These are phyloP conservation scores for Debaryomyces hansenii DNA, from an alignment of 805 yeast species.

Conservation along the genomic window DNA sequence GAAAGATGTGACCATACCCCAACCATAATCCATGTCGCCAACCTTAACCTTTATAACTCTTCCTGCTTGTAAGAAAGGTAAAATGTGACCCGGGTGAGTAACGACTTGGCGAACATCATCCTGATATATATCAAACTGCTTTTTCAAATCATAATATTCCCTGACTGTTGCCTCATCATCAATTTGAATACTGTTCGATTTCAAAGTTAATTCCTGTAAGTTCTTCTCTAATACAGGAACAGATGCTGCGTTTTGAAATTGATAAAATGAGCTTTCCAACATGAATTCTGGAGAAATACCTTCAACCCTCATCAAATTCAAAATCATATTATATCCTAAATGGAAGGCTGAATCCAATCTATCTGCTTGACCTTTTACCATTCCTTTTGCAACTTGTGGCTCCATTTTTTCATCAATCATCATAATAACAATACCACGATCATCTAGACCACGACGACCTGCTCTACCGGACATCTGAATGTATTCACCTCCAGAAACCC, in stretches of 20 bases:
- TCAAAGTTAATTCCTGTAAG: conserved; percentile 51
- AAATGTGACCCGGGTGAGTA: conserved; percentile 85
- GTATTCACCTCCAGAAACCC: conserved; percentile 99
- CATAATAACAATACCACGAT: conserved; percentile 98
- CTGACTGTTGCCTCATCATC: conserved; percentile 74
- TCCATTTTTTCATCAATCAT: conserved; percentile 99
- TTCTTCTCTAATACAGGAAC: conserved; percentile 82
- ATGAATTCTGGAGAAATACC: conserved; percentile 98
- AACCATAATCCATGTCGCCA: conserved; percentile 75
- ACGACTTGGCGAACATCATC: conserved; percentile 78
- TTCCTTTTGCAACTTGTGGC: conserved; percentile 97
- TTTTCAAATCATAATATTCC: conserved; percentile 79
- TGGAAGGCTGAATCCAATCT: conserved; percentile 97
- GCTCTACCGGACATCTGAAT: conserved; percentile 99
- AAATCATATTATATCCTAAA: conserved; percentile 94
- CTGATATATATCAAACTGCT: conserved; percentile 68
- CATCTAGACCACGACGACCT: conserved; percentile 99
- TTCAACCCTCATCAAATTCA: conserved; percentile 94
- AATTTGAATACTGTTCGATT: conserved; percentile 51
- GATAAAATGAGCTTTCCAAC: conserved; percentile 92
- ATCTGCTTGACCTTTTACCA: conserved; percentile 99
- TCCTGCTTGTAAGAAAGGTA: conserved; percentile 87
- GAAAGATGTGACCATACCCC: conserved; percentile 87
- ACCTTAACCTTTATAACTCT: conserved; percentile 73
- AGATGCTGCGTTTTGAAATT: conserved; percentile 89